A percentile compares a stretch with the other conserved stretches of the same genome.
Evolutionary conservation across 2,329 filamentous ascomycete species (phyloP).

Genomic region (Botrytis deweyae): DNA sequence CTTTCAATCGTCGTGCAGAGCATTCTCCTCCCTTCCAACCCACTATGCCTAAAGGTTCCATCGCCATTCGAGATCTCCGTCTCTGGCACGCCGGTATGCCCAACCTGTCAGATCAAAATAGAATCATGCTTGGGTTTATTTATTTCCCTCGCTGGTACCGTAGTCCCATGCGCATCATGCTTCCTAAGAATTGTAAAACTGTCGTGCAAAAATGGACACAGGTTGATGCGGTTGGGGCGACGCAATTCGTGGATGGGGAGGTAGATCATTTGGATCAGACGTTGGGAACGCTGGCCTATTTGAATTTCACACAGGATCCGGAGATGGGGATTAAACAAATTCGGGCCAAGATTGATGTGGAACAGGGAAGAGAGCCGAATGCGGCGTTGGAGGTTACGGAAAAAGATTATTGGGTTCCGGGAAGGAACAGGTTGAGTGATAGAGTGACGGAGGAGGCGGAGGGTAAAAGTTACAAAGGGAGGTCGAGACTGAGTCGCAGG

Average conservation of each 20-base stretch:
- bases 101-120: constrained; percentile 48
- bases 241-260: constrained; percentile 12
- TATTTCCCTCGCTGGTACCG: constrained; percentile 23
- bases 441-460: background rate
- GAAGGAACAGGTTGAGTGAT: background rate
- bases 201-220: constrained; percentile 8
- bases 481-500: background rate
- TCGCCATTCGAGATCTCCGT: constrained; percentile 23
- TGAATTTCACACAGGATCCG: constrained; percentile 19
- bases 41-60: constrained; percentile 20
- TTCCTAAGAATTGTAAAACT: background rate
- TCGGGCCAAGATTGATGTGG: constrained; percentile 2
- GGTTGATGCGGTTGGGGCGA: constrained; percentile 7
- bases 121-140: constrained; percentile 52
- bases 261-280: background rate
- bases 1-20: constrained; percentile 34
- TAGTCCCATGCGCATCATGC: background rate
- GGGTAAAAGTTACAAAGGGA: background rate
- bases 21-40: constrained; percentile 21
- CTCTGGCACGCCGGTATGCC: constrained; percentile 56
- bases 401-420: constrained; percentile 10
- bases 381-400: background rate
- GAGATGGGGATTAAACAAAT: background rate
- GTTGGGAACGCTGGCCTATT: background rate
- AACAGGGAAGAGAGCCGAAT: background rate